phyloP scores from a whole-genome alignment of 306 rosid species.

The Senna tora region DNA sequence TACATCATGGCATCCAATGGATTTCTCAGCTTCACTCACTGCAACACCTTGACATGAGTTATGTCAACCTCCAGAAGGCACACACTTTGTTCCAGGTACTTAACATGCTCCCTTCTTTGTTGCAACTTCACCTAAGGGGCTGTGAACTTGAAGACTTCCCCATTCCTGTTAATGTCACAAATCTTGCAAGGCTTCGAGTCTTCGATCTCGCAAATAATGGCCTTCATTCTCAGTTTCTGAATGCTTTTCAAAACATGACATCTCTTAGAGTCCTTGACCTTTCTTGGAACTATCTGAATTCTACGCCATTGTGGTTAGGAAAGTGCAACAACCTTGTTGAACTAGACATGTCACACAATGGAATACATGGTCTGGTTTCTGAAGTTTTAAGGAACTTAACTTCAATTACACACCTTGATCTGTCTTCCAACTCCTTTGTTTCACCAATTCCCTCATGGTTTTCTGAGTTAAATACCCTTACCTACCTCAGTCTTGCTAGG shows the following conservation, averaged over 20 bases:
- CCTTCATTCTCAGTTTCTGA: neutral
- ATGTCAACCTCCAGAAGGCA: slow-evolving; percentile 25
- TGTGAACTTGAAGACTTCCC: neutral
- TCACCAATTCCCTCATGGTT: no score
- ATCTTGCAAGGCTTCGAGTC: neutral
- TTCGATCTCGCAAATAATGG: neutral
- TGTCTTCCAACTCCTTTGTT: no score
- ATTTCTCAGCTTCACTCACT: slow-evolving; percentile 37
- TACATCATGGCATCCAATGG: slow-evolving; percentile 29
- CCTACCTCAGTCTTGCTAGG: neutral
- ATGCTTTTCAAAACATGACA: neutral
- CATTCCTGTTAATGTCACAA: slow-evolving; percentile 4
- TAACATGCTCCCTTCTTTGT: slow-evolving; percentile 33
- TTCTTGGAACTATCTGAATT: neutral
- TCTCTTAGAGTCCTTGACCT: neutral
- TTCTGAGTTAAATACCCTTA: neutral
- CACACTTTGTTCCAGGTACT: slow-evolving; percentile 31
- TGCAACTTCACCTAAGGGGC: neutral
- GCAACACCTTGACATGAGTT: slow-evolving; percentile 27
- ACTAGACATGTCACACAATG: no score
- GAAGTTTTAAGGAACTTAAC: no score
- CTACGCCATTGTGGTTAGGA: slow-evolving; percentile 9
- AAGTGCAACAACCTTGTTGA: no score
- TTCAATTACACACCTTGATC: no score
- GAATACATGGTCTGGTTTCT: no score